Evolutionary conservation across 805 yeast species (phyloP).

Genomic region (Lachancea waltii): DNA sequence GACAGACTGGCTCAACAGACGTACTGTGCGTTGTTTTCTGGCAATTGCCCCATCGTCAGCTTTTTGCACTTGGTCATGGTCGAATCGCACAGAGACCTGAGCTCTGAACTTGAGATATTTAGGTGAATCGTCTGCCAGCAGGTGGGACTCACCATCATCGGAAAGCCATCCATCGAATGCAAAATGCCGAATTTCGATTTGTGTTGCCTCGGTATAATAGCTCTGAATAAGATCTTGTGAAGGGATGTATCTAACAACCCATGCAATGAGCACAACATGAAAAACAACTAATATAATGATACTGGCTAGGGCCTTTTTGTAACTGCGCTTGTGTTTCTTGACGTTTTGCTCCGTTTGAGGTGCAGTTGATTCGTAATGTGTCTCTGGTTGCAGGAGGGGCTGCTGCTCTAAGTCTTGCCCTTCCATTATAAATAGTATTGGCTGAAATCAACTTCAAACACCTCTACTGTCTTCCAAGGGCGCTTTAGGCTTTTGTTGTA

Average conservation of each 20-base stretch:
- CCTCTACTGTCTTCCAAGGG: background rate
- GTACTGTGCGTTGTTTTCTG: slow-evolving; percentile 14
- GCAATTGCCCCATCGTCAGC: slow-evolving; percentile 1
- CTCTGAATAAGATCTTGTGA: slow-evolving; percentile 1
- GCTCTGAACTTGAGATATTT: slow-evolving; percentile 7
- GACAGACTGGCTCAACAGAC: slow-evolving; percentile 16
- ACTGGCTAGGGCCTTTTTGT: background rate
- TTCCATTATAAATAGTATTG: background rate
- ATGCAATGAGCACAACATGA: background rate
- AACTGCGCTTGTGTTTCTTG: background rate
- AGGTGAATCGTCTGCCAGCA: background rate
- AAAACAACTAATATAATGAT: background rate
- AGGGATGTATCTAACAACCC: slow-evolving; percentile 1
- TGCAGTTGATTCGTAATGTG: slow-evolving; percentile 3
- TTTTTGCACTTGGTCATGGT: slow-evolving; percentile 5
- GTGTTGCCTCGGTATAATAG: slow-evolving; percentile 12
- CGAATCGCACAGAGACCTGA: slow-evolving; percentile 5
- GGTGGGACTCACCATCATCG: slow-evolving; percentile 3
- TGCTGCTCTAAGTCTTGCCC: slow-evolving; percentile 4
- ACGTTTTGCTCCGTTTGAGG: background rate
- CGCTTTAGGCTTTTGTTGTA: background rate
- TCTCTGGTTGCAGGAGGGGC: slow-evolving; percentile 2
- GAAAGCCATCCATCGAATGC: slow-evolving; percentile 28
- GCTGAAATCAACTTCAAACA: too few species aligned
- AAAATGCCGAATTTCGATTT: slow-evolving; percentile 17